Percentiles rank a stretch among this genome's conserved stretches.
Evolutionary conservation across 345 rosid species (phyloP).

Genomic region (Boechera divaricarpa): DNA sequence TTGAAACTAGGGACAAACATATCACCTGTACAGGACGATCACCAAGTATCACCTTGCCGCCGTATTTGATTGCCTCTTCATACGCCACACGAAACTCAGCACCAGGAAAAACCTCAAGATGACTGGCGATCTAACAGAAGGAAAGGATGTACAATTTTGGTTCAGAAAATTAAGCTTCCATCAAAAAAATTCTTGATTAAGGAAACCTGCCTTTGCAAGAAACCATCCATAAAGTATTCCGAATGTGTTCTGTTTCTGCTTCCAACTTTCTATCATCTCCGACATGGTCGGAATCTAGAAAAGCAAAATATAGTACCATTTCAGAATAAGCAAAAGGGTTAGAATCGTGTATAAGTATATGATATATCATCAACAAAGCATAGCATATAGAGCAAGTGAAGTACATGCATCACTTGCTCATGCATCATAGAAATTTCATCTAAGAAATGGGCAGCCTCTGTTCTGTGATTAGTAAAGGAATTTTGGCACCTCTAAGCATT

Average conservation of each 20-base stretch:
- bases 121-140: conserved; percentile 75
- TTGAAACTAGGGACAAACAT: conserved; percentile 22
- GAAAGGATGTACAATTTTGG: conserved; percentile 21
- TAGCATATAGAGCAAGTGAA: conserved; percentile 20
- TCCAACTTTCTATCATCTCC: conserved; percentile 95
- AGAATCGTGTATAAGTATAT: not conserved
- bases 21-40: conserved; percentile 96
- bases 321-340: conserved; percentile 13
- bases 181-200: conserved; percentile 5
- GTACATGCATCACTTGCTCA: not conserved
- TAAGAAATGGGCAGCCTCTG: conserved; percentile 13
- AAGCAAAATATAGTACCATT: conserved; percentile 20
- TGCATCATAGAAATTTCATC: conserved; percentile 5
- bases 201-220: conserved; percentile 81
- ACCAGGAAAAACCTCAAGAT: conserved; percentile 94
- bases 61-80: conserved; percentile 93
- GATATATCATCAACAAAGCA: conserved; percentile 30
- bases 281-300: conserved; percentile 80
- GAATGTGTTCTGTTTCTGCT: conserved; percentile 82
- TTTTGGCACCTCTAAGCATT: not conserved
- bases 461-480: conserved; percentile 3
- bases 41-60: conserved; percentile 92
- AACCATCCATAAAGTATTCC: conserved; percentile 95
- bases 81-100: conserved; percentile 95
- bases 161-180: conserved; percentile 16